Evolutionary conservation across 768 basidiomycete genomes (phyloP), one percentile per base, ranked within the genome.

Genomic region (Lactifluus echinatus): DNA sequence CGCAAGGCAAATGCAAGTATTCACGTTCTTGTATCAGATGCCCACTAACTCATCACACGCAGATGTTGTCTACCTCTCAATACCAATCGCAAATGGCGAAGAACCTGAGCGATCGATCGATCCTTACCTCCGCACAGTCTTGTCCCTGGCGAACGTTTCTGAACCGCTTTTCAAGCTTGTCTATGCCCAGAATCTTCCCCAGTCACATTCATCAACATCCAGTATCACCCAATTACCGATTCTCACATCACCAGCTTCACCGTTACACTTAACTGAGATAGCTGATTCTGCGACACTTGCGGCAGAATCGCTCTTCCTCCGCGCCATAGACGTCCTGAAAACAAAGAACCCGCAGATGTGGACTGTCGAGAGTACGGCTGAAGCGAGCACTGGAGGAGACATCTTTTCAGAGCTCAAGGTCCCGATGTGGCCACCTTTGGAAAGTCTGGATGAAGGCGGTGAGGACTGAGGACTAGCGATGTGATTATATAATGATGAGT

Each of bases 1-100:
- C 92, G 0, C 72, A 75, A 48, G 87, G 81, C 2, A 84, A 83
- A 76, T 87, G 89, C 86, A 64, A 64, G 83, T 73, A 17, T 8
- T 17, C 44, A 1, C 17, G 7, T 19, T 50, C 8, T 23, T 49
- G 21, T 52, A 23, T 44, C 40, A 3, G 12, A 8, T 19, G 26
- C 46, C 2, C 21, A 42, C 55, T 55, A 12, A 46, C 23, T 11
- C 12, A 15, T 29, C 11, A 14, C 4, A 26, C 19, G 17, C 44
- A 65, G 64, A 63, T 39, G 55, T 64, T 24, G 56, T 64, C 31
- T 61, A 64, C 49, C 43, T 65, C 36, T 58, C 64, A 8, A 21
- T 64, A 21, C 56, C 63, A 23, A 21, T 64, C 5, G 29, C 17
- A 29, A 43, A 50, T 47, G 33, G 24, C 15, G 52, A 67, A 31